phyloP scores from a whole-genome alignment of 371 early-diverging fungal species.

The Syncephalastrum monosporum region DNA sequence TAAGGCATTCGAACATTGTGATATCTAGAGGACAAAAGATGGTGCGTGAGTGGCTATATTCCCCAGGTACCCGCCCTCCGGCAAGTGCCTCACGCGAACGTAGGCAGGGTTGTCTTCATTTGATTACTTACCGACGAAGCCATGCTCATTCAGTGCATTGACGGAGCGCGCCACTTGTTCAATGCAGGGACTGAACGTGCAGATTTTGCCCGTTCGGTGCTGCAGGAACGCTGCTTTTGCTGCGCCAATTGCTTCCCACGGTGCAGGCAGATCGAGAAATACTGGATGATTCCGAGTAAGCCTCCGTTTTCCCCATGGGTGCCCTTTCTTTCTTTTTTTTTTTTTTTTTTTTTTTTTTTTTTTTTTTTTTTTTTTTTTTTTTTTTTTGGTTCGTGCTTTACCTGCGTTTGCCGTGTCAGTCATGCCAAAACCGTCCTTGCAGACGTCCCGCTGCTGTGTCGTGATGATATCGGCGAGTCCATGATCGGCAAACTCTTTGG shows the following conservation, averaged over 20 bases:
- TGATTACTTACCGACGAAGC: slow-evolving; percentile 66
- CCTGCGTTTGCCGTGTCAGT: slow-evolving; percentile 73
- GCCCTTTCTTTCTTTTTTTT: no score
- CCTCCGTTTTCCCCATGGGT: background rate
- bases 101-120: background rate
- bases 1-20: slow-evolving; percentile 79
- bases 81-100: no score
- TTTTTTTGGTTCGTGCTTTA: slow-evolving; percentile 13
- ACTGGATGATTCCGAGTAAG: slow-evolving; percentile 41
- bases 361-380: background rate
- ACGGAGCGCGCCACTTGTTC: slow-evolving; percentile 91
- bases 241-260: slow-evolving; percentile 89
- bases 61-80: no score
- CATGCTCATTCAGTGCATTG: slow-evolving; percentile 68
- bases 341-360: no score
- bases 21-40: slow-evolving; percentile 55
- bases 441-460: slow-evolving; percentile 83
- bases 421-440: slow-evolving; percentile 86
- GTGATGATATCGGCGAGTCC: slow-evolving; percentile 69
- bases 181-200: slow-evolving; percentile 94
- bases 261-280: slow-evolving; percentile 95
- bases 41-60: slow-evolving; percentile 1
- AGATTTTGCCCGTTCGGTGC: slow-evolving; percentile 78
- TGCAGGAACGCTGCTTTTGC: slow-evolving; percentile 84
- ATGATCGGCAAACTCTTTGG: slow-evolving; percentile 80